Percentiles rank a stretch among this genome's conserved stretches.
These are phyloP conservation scores for Ceratonia siliqua DNA, from an alignment of 306 rosid genomes.

Conservation along the genomic window DNA sequence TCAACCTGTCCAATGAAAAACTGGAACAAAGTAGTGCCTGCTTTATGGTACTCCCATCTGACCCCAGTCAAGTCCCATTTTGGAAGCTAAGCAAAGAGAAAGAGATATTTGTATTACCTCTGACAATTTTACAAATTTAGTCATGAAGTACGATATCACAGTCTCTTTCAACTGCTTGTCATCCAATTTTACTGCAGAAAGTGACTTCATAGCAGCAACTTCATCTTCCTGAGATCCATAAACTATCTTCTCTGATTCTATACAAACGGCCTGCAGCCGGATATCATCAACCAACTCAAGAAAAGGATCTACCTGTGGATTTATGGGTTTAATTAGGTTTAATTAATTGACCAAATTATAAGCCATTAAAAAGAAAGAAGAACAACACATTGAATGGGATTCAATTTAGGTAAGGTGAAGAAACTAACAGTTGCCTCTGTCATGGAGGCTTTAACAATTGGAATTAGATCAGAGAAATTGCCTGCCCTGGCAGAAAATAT, in stretches of 20 bases:
- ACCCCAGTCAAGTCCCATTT: slow-evolving; percentile 12
- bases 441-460: slow-evolving; percentile 60
- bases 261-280: slow-evolving; percentile 64
- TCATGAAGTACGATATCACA: slow-evolving; percentile 63
- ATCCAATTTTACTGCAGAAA: slow-evolving; percentile 53
- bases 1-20: slow-evolving; percentile 18
- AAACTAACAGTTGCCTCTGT: slow-evolving; percentile 52
- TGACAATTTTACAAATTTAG: slow-evolving; percentile 63
- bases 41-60: slow-evolving; percentile 21
- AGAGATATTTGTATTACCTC: slow-evolving; percentile 61
- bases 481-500: slow-evolving; percentile 75
- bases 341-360: slow-evolving; percentile 20
- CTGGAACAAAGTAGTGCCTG: slow-evolving; percentile 1
- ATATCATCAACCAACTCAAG: slow-evolving; percentile 72
- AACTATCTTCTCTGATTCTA: slow-evolving; percentile 45
- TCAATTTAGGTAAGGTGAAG: slow-evolving; percentile 18
- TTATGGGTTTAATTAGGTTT: slow-evolving; percentile 32
- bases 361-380: slow-evolving; percentile 32
- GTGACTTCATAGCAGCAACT: slow-evolving; percentile 59
- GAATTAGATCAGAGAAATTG: slow-evolving; percentile 68
- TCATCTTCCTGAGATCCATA: slow-evolving; percentile 74
- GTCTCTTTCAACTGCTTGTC: slow-evolving; percentile 69
- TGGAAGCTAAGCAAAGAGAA: slow-evolving; percentile 21
- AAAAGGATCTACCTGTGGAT: slow-evolving; percentile 79
- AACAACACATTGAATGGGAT: slow-evolving; percentile 23